phyloP scores from a whole-genome alignment of 2,329 filamentous ascomycete species.

The Lomentospora prolificans region DNA sequence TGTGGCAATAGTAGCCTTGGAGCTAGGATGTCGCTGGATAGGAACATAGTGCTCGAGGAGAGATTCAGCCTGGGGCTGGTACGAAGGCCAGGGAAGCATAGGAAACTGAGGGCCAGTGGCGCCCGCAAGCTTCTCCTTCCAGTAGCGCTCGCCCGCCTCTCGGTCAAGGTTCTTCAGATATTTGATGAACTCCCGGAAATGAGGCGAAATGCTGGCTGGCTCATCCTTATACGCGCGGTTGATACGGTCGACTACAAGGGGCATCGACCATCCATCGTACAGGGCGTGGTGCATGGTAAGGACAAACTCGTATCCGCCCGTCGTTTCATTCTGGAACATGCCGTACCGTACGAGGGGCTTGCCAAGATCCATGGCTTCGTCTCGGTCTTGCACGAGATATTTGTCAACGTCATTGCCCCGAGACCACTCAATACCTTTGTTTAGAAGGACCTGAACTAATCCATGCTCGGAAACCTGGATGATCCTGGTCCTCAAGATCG shows the following conservation, averaged over 20 bases:
- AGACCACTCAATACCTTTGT: slow-evolving; percentile 25
- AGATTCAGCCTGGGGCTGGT: slow-evolving; percentile 41
- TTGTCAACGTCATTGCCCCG: slow-evolving; percentile 24
- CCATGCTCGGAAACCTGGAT: slow-evolving; percentile 33
- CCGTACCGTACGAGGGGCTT: slow-evolving; percentile 36
- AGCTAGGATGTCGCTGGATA: slow-evolving; percentile 19
- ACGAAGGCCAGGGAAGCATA: slow-evolving; percentile 32
- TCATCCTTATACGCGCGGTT: slow-evolving; percentile 34
- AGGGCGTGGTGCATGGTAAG: slow-evolving; percentile 45
- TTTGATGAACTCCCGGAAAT: slow-evolving; percentile 39
- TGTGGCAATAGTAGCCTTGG: slow-evolving; percentile 41
- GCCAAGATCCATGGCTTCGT: slow-evolving; percentile 32
- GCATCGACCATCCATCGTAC: slow-evolving; percentile 49
- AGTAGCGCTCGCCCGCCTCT: slow-evolving; percentile 32
- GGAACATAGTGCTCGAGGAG: slow-evolving; percentile 42
- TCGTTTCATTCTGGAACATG: slow-evolving; percentile 23
- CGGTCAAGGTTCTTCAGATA: slow-evolving; percentile 31
- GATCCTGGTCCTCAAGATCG: slow-evolving; percentile 39
- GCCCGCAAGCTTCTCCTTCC: slow-evolving; percentile 34
- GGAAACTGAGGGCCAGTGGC: slow-evolving; percentile 38
- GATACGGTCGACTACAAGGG: slow-evolving; percentile 36
- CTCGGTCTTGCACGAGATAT: slow-evolving; percentile 30
- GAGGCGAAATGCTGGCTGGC: neutral
- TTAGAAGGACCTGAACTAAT: slow-evolving; percentile 37
- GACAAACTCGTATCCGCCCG: slow-evolving; percentile 32